Base-by-base conservation (phyloP, 2,329 filamentous ascomycete genomes). In the Hymenoscyphus occultus region DNA sequence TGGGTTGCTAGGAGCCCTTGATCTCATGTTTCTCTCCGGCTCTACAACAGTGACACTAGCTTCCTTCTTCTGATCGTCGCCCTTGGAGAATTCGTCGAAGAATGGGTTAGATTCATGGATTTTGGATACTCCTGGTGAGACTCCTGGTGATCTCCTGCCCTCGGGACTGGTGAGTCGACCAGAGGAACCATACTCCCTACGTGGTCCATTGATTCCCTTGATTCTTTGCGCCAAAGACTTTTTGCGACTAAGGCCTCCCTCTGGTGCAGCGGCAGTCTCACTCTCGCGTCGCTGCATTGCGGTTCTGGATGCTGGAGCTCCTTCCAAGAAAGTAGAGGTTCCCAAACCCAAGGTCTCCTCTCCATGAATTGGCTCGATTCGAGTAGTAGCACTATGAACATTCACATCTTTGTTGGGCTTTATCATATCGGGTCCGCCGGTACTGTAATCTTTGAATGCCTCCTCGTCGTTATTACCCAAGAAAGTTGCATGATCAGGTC, bases 161-260 rank as follows among this genome's bases (percentile, higher is more conserved):
- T 89, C 87, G 0, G 85, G 83, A 68, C 83, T 87, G 5, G 80
- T 81, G 64, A 86, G 77, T 58, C 90, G 84, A 51, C 86, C 84
- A 32, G 83, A 81, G n/a, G 86, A 80, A 31, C 80, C 79, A 65
- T 83, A 84, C 31, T 86, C 84, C 60, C 87, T 86, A 9, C 84
- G 85, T n/a, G 42, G 42, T 6, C 84, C 88, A 76, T 89, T 92
- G 73, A 96, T 93, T 69, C 91, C 90, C 51, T 93, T 90, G 76
- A 99, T 90, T 64, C 93, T 91, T 76, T 97, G 93, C 2, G 93
- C 95, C 66, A 99, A 82, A 35, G 93, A 97, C 81, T 97, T 97
- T 83, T 97, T 98, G 66, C 95, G 88, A 70, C 90, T 87, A 54
- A 99, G 78, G 5, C 90, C 90, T 9, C 83, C 79, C 39, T 79